Evolutionary conservation across 805 yeast species (phyloP), one percentile per base, ranked within the genome.

Genomic region (Zygosaccharomyces kombuchaensis): DNA sequence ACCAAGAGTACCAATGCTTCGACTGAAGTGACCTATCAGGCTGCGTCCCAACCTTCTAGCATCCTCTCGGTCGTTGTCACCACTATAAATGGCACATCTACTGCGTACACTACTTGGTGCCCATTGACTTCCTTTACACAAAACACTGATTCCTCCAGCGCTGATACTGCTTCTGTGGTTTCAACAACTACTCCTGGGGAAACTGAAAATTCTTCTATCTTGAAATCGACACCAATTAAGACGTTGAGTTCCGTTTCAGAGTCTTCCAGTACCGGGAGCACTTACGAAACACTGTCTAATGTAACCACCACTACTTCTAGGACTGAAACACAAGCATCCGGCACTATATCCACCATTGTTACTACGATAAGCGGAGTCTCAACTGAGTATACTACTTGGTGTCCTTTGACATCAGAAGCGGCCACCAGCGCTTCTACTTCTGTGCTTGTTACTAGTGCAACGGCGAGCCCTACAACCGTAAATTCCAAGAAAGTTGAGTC

Each of bases 61-160:
- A 38, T 16, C 6, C 12, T 38, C 2, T 38, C 41, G 2, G 26
- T 34, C 5, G 34, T 27, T 17, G 13, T 38, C 9, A 49, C 50
- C 3, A 60, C 66, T 0, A 40, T 55, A 3, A 51, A 61, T 8
- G 57, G 62, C 25, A 53, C 56, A 14, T 50, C 53, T 10, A 60
- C 69, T 9, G 46, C 36, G 6, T 66, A 59, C 47, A 63, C 70
- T 23, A 68, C 73, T 9, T 67, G 67, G 64, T 66, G 71, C 54
- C 74, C 75, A 35, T 46, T 64, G 23, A 45, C 36, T 34, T 23
- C 29, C 14, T 36, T 48, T 2, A 27, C n/a, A 9, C 23, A 45
- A 45, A 58, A 66, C 21, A 46, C 62, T 43, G 46, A 58, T 44
- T 46, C 55, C 37, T 48, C 53, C n/a, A 56, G 63, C 12, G 17